Evolutionary conservation across 2,329 filamentous ascomycete genomes (phyloP).

Genomic region (Aspergillus aculeatus): DNA sequence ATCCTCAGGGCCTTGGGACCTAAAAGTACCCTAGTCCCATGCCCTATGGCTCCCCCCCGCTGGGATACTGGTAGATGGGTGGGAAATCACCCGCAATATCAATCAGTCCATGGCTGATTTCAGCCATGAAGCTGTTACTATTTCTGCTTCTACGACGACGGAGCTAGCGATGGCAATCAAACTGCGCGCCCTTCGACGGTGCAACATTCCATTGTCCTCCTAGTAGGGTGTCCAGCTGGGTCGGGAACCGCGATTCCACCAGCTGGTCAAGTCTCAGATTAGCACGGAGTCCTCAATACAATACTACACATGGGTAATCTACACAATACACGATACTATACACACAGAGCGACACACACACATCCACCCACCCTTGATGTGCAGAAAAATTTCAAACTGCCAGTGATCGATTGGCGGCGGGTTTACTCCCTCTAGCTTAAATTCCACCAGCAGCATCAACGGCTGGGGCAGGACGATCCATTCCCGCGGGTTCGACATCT

Average conservation of each 20-base stretch:
- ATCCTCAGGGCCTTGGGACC: too few species aligned
- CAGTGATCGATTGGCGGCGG: constrained; percentile 2
- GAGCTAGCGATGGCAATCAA: background rate
- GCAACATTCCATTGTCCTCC: background rate
- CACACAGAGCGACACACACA: too few species aligned
- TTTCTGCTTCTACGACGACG: background rate
- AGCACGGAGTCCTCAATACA: too few species aligned
- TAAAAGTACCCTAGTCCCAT: too few species aligned
- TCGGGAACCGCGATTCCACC: background rate
- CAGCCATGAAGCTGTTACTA: too few species aligned
- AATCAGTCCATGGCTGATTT: too few species aligned
- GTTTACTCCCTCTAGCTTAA: constrained; percentile 6
- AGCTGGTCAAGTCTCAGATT: background rate
- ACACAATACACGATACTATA: too few species aligned
- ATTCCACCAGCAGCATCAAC: constrained; percentile 11
- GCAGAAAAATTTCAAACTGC: background rate
- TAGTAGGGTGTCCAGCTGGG: background rate
- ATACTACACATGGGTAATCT: too few species aligned
- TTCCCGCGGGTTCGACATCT: constrained; percentile 26
- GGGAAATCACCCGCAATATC: too few species aligned
- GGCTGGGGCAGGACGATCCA: constrained; percentile 29
- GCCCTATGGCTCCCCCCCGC: too few species aligned
- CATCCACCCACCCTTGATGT: background rate
- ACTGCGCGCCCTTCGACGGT: background rate
- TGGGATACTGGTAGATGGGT: too few species aligned